Evolutionary conservation across 2,329 filamentous ascomycete genomes (phyloP).

Genomic region (Fusarium citri): DNA sequence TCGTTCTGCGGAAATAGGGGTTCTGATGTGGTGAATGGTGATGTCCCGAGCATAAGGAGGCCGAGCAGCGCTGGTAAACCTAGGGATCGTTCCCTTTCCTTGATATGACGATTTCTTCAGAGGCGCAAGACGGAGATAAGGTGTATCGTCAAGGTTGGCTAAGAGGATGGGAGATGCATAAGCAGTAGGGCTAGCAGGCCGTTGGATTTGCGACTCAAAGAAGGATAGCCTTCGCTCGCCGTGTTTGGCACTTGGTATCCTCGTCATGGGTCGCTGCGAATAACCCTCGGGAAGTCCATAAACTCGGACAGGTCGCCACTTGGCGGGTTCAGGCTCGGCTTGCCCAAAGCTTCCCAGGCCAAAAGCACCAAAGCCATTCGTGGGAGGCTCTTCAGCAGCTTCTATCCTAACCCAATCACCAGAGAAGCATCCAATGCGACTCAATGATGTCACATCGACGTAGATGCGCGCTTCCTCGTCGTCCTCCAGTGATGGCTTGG

Average conservation of each 20-base stretch:
- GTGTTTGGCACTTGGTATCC: conserved; percentile 67
- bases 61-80: conserved; percentile 65
- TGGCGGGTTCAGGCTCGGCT: conserved; percentile 66
- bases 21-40: conserved; percentile 87
- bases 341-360: conserved; percentile 72
- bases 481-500: conserved; percentile 79
- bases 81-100: conserved; percentile 64
- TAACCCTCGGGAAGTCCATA: conserved; percentile 88
- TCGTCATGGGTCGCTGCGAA: conserved; percentile 68
- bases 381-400: conserved; percentile 77
- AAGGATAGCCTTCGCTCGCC: conserved; percentile 68
- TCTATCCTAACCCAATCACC: conserved; percentile 96
- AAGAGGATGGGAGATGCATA: conserved; percentile 89
- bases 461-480: conserved; percentile 92
- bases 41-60: conserved; percentile 78
- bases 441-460: conserved; percentile 86
- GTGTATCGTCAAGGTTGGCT: conserved; percentile 83
- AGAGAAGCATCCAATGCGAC: conserved; percentile 94
- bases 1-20: conserved; percentile 87
- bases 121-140: conserved; percentile 82
- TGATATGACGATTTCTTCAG: conserved; percentile 66
- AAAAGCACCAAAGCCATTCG: conserved; percentile 73
- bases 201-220: conserved; percentile 75
- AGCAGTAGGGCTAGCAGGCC: conserved; percentile 67
- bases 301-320: conserved; percentile 87